phyloP scores from a whole-genome alignment of 208 protist genomes.

The Leishmania gerbilli region DNA sequence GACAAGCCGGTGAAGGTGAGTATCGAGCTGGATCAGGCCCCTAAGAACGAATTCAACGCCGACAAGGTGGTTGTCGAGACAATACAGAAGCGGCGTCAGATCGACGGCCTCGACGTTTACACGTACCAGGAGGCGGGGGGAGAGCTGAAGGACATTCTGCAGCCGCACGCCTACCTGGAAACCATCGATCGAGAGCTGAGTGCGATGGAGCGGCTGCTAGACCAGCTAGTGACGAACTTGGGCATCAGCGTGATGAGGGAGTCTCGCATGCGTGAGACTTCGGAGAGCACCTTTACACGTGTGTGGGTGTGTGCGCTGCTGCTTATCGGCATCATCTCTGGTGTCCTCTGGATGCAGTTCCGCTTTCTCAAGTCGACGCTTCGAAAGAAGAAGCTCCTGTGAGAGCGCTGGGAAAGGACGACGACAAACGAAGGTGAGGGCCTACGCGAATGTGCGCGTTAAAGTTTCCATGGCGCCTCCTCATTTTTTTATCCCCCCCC shows the following conservation, averaged over 20 bases:
- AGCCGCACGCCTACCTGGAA: constrained; percentile 56
- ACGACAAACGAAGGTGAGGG: background rate
- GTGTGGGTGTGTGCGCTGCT: constrained; percentile 71
- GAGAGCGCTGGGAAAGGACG: background rate
- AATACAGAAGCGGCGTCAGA: constrained; percentile 22
- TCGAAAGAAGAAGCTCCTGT: constrained; percentile 63
- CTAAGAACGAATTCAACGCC: constrained; percentile 1
- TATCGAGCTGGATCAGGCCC: constrained; percentile 25
- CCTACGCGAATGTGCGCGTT: background rate
- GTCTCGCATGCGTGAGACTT: constrained; percentile 61
- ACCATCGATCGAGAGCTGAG: constrained; percentile 32
- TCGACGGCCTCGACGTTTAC: constrained; percentile 69
- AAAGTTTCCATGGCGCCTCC: background rate
- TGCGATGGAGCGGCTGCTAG: constrained; percentile 15
- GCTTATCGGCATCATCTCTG: constrained; percentile 39
- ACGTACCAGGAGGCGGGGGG: constrained; percentile 64
- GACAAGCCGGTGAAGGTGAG: constrained; percentile 16
- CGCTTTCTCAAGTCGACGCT: constrained; percentile 68
- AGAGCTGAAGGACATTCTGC: constrained; percentile 63
- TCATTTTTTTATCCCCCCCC: no score
- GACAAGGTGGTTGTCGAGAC: constrained; percentile 14
- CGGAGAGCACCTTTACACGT: constrained; percentile 78
- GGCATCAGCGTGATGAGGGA: constrained; percentile 20
- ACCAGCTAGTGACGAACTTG: constrained; percentile 12
- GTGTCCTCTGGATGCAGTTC: constrained; percentile 68